Base-by-base conservation (phyloP, 2,329 filamentous ascomycete species). In the Zymoseptoria pseudotritici region DNA sequence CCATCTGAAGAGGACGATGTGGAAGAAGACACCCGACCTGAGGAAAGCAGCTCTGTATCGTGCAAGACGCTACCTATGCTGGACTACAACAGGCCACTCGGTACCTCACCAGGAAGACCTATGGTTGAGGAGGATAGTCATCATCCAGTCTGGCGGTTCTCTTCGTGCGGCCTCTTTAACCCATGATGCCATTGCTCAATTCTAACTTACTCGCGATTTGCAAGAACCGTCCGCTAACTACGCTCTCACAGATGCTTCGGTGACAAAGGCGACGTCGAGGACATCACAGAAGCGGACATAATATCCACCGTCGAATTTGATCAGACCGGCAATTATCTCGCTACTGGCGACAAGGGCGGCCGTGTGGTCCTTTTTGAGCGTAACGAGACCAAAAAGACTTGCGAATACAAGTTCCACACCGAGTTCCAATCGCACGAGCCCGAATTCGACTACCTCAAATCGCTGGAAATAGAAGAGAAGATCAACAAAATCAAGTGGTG, bases 401-500 rank as follows among this genome's bases (percentile, higher is more conserved):
- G 94, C 85, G 94, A 99, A 78, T 99, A 99, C 83, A 99, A 97
- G 77, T 99, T 99, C 77, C 94, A 99, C 77, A 99, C 94, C 76
- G 94, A 99, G 75, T 99, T 99, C 72, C 94, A 99, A 80, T 99
- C 94, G 70, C 94, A 99, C 80, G 94, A 99, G 75, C 94, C 94
- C 65, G 94, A 99, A 78, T 99, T 99, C 77, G 94, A 99, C 77
- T 99, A 99, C 76, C 85, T 99, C 67, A 99, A 99, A 79, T 99
- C 94, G 36, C 84, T 99, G 69, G 94, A 99, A 78, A 99, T 99
- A 73, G 94, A 99, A 83, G 94, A 99, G 79, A 99, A 99, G 81
- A 99, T 99, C 83, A 99, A 99, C 84, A 99, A 99, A 83, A 99
- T 99, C 80, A 99, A 97, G 78, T 99, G 94, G 94, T 99, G 94